Conservation (phyloP, 805 yeast species). For the Kodamaea restingae region DNA sequence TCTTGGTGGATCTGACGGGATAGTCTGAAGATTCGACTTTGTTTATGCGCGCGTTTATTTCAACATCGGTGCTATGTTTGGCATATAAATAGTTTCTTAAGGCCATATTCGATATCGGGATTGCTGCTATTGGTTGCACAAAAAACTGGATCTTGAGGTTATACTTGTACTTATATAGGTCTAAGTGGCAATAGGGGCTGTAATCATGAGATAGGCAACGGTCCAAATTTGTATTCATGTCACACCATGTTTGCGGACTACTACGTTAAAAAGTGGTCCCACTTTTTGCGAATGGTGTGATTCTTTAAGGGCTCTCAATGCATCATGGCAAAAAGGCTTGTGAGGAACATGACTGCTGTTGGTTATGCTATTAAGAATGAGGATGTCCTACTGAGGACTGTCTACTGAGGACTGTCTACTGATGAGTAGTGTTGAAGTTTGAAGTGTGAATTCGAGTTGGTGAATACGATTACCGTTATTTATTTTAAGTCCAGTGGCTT, state of each 20-base stretch:
- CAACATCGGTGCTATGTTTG: slow-evolving; percentile 26
- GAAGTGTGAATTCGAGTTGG: too few relatives aligned
- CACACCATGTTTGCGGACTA: not conserved
- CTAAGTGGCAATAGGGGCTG: too few relatives aligned
- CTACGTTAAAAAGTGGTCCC: slow-evolving; percentile 10
- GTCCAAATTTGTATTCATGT: too few relatives aligned
- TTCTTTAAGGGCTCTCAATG: not conserved
- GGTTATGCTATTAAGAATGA: too few relatives aligned
- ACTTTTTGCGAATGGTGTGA: slow-evolving; percentile 8
- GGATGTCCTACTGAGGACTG: too few relatives aligned
- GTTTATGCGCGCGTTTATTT: slow-evolving; percentile 12
- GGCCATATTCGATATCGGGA: slow-evolving; percentile 26
- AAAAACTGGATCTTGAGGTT: not conserved
- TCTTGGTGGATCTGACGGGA: not conserved
- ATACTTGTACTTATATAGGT: not conserved
- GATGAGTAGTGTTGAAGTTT: too few relatives aligned
- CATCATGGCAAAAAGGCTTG: too few relatives aligned
- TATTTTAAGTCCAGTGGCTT: too few relatives aligned
- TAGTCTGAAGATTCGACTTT: slow-evolving; percentile 6
- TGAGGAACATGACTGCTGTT: too few relatives aligned
- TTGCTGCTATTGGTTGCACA: slow-evolving; percentile 5
- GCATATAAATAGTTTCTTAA: slow-evolving; percentile 40
- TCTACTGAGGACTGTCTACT: too few relatives aligned
- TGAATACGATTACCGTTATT: too few relatives aligned
- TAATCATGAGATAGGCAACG: too few relatives aligned